Evolutionary conservation across 2,329 filamentous ascomycete species (phyloP), one percentile per base, ranked within the genome.

Genomic region (Penicillium nordicum): DNA sequence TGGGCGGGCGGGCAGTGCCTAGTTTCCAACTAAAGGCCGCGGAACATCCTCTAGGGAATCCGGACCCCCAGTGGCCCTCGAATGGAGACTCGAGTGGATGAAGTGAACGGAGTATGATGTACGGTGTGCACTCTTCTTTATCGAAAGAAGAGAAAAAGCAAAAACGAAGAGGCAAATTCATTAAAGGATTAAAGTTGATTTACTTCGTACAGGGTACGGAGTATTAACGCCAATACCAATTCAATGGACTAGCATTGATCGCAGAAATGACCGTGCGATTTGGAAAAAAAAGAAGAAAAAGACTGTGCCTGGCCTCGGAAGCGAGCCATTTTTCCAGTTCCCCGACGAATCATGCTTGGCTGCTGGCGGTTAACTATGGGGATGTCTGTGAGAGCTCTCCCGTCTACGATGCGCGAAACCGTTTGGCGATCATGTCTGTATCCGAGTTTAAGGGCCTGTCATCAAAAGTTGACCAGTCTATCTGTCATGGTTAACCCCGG

Each of bases 1-100:
- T 69, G 63, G 63, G 55, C 63, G 59, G 65, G 61, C 62, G 63
- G 67, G 64, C 63, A 63, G 63, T 60, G 66, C 46, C 63, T 65
- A 61, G 61, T 58, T 54, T 55, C 48, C 41, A 50, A 53, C 53
- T 50, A 44, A 59, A 50, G 46, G 53, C 53, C 63, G 62, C 61
- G 61, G 63, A 67, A 65, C 55, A 54, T 57, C 62, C 53, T 55
- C 61, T 40, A 55, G 32, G 18, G 53, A 53, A 59, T 56, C 63
- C 57, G 60, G 45, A 41, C 42, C 55, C 32, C 30, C 44, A 45
- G 29, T 57, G 55, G 51, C 25, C 30, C 52, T 49, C 12, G 18
- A 50, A 45, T 49, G 43, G 51, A 40, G 40, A 23, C 43, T 5
- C 14, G 11, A 44, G 29, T 51, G 49, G 49, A 29, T 36, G 29